These are phyloP conservation scores for Boletus sp. DNA, from an alignment of 768 basidiomycete genomes.

Conservation along the genomic window DNA sequence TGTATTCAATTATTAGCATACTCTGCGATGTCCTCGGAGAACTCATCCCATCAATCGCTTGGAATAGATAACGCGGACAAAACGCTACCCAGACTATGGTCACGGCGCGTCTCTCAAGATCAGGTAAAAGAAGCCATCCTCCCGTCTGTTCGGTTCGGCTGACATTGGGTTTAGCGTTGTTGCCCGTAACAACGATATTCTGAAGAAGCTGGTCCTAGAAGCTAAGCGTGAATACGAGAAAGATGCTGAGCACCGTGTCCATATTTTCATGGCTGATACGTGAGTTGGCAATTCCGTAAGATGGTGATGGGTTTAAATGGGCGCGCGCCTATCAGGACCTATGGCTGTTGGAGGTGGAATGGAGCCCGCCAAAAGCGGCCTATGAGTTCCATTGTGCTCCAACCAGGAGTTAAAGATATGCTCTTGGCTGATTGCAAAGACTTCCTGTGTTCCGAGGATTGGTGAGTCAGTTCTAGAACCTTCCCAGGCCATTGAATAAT, in stretches of 20 bases:
- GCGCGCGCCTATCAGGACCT: conserved; percentile 44
- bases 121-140: conserved; percentile 45
- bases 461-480: conserved; percentile 48
- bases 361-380: conserved; percentile 86
- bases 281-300: conserved; percentile 41
- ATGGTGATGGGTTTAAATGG: neutral
- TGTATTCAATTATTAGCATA: conserved; percentile 23
- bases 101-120: conserved; percentile 75
- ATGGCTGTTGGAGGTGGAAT: conserved; percentile 84
- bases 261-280: conserved; percentile 88
- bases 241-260: conserved; percentile 86
- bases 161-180: conserved; percentile 57
- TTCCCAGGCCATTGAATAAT: conserved; percentile 19
- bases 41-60: conserved; percentile 15
- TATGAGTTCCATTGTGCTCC: conserved; percentile 89
- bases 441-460: conserved; percentile 80
- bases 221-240: conserved; percentile 89
- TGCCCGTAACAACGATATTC: conserved; percentile 82
- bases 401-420: conserved; percentile 90
- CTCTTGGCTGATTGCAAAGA: conserved; percentile 83
- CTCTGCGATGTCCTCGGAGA: conserved; percentile 17
- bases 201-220: conserved; percentile 83
- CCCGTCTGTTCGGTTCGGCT: conserved; percentile 16
- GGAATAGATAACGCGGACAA: conserved; percentile 72
- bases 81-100: conserved; percentile 75